These are phyloP conservation scores for Aspergillus bombycis DNA, from an alignment of 2,329 filamentous ascomycete species.

Conservation along the genomic window DNA sequence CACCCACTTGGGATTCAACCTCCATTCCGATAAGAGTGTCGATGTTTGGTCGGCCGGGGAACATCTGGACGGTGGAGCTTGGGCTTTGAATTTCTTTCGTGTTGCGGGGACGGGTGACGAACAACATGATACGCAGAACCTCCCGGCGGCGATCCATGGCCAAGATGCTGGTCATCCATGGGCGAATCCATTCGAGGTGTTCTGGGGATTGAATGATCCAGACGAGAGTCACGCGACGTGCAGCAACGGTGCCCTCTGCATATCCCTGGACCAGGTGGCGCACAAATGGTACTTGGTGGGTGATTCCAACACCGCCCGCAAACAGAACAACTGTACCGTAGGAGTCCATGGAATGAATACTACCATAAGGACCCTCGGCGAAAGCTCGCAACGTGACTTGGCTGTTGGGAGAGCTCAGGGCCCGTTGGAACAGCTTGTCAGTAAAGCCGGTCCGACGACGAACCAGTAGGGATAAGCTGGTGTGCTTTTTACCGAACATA, in stretches of 20 bases:
- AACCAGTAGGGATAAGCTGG: conserved; percentile 77
- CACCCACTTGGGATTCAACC: conserved; percentile 78
- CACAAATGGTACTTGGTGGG: conserved; percentile 88
- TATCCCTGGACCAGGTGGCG: conserved; percentile 73
- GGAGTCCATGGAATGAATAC: conserved; percentile 81
- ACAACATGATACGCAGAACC: conserved; percentile 82
- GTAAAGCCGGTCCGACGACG: conserved; percentile 89
- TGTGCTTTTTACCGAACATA: conserved; percentile 53
- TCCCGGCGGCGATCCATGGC: conserved; percentile 79
- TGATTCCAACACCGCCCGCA: conserved; percentile 91
- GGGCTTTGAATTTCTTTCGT: conserved; percentile 79
- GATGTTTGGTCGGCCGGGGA: conserved; percentile 84
- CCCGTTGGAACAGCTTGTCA: conserved; percentile 74
- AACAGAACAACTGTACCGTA: conserved; percentile 92
- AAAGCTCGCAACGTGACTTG: conserved; percentile 69
- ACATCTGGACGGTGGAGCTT: conserved; percentile 84
- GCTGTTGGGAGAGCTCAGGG: conserved; percentile 56
- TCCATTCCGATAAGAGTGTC: conserved; percentile 78
- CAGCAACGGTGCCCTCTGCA: conserved; percentile 73
- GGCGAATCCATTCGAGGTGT: conserved; percentile 88
- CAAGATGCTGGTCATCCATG: conserved; percentile 79
- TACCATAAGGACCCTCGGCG: conserved; percentile 87
- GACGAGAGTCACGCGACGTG: conserved; percentile 78
- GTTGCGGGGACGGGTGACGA: conserved; percentile 84
- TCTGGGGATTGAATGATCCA: conserved; percentile 93